These are phyloP conservation scores for Boletus huronensis DNA, from an alignment of 768 basidiomycete genomes.

Conservation along the genomic window DNA sequence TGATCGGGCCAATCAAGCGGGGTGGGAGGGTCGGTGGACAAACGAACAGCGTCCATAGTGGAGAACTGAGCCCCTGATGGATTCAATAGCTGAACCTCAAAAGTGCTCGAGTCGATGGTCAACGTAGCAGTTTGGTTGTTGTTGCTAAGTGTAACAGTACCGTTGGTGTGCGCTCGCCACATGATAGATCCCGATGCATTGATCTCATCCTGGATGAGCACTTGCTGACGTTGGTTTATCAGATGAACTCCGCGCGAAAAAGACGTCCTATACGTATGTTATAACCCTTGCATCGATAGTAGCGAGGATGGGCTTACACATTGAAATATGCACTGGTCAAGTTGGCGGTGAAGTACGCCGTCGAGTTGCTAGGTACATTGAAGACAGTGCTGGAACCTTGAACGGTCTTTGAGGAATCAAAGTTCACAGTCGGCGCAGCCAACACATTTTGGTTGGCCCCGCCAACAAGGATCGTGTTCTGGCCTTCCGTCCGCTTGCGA, in stretches of 20 bases:
- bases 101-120: constrained; percentile 61
- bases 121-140: constrained; percentile 71
- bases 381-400: constrained; percentile 88
- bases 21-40: constrained; percentile 56
- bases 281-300: constrained; percentile 8
- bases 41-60: constrained; percentile 51
- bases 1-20: constrained; percentile 64
- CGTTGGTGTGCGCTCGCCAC: constrained; percentile 98
- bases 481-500: constrained; percentile 94
- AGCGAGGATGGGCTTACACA: constrained; percentile 46
- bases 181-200: constrained; percentile 52
- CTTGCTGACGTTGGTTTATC: constrained; percentile 80
- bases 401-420: constrained; percentile 51
- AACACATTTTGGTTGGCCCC: constrained; percentile 77
- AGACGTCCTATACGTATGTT: constrained; percentile 46
- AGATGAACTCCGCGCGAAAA: constrained; percentile 82
- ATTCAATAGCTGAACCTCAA: constrained; percentile 64
- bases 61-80: constrained; percentile 62
- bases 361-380: constrained; percentile 57
- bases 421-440: constrained; percentile 55
- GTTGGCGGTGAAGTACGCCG: constrained; percentile 79
- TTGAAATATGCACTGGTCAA: constrained; percentile 72
- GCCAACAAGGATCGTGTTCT: constrained; percentile 86
- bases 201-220: constrained; percentile 93
- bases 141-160: constrained; percentile 57